Conservation (phyloP, 345 rosid genomes). For the Citrus maxima region DNA sequence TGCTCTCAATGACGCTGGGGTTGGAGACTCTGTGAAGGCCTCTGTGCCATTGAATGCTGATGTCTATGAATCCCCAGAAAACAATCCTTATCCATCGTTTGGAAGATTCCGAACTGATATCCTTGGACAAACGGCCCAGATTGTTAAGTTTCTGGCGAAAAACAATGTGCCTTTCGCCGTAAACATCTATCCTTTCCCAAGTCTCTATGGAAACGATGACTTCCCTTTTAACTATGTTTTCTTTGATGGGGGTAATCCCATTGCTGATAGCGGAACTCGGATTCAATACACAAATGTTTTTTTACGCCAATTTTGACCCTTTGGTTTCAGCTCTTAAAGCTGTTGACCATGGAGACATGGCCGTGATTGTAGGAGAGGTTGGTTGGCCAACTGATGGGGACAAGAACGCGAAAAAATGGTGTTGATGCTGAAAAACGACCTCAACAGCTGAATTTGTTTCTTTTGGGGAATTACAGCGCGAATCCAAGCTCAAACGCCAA, state of each 20-base stretch:
- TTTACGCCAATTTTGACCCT: conserved; percentile 82
- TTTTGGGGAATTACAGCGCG: no score
- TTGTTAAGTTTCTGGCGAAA: conserved; percentile 58
- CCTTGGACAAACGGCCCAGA: conserved; percentile 48
- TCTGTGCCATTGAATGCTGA: conserved; percentile 85
- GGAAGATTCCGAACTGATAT: conserved; percentile 76
- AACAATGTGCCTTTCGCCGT: conserved; percentile 79
- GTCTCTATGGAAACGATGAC: conserved; percentile 67
- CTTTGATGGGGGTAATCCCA: conserved; percentile 65
- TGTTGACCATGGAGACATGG: conserved; percentile 52
- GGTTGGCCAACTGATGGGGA: conserved; percentile 98
- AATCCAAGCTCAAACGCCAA: no score
- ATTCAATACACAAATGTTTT: conserved; percentile 73
- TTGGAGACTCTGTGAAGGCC: conserved; percentile 73
- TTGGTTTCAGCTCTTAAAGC: conserved; percentile 62
- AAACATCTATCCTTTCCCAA: conserved; percentile 88
- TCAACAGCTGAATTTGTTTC: no score
- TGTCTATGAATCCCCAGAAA: conserved; percentile 60
- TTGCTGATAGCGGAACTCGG: conserved; percentile 55
- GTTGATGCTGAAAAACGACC: no score
- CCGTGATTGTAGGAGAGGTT: conserved; percentile 71
- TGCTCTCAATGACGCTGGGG: conserved; percentile 72
- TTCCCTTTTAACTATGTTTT: conserved; percentile 86
- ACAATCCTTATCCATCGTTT: conserved; percentile 63
- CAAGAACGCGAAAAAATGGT: conserved; percentile 57